Percentiles rank a stretch among this genome's conserved stretches.
Conservation (phyloP, 169 alveolate genomes). For the Eimeria necatrix region DNA sequence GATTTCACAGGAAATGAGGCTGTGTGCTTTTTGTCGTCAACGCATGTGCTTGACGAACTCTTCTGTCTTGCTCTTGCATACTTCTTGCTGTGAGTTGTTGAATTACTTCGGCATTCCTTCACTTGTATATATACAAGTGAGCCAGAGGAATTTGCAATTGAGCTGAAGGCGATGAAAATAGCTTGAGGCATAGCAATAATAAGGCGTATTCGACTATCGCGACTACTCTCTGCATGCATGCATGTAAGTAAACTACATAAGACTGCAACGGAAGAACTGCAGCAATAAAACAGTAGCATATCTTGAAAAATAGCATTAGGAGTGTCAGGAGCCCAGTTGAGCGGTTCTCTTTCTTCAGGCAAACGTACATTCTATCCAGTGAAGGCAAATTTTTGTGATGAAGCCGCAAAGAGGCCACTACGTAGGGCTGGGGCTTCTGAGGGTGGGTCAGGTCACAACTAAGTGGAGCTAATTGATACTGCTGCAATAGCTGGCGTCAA, state of each 20-base stretch:
- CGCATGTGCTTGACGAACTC: not conserved
- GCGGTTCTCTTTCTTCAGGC: not conserved
- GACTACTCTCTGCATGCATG: no score
- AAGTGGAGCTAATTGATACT: no score
- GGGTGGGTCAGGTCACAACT: slow-evolving; percentile 30
- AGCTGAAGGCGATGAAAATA: not conserved
- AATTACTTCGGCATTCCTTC: not conserved
- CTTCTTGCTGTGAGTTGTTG: not conserved
- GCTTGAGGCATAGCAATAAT: no score
- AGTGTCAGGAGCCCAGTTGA: no score
- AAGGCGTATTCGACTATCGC: no score
- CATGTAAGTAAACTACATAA: no score
- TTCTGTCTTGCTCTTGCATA: not conserved
- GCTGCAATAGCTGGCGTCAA: no score
- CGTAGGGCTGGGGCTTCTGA: slow-evolving; percentile 68
- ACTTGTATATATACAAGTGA: not conserved
- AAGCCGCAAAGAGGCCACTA: slow-evolving; percentile 64
- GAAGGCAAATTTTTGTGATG: slow-evolving; percentile 8
- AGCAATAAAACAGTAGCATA: no score
- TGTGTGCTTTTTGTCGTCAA: slow-evolving; percentile 67
- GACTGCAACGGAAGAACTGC: no score
- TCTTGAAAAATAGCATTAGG: no score
- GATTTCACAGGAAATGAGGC: not conserved
- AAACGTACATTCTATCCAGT: slow-evolving; percentile 50
- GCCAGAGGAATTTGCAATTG: not conserved